Evolutionary conservation across 2,329 filamentous ascomycete genomes (phyloP).

Genomic region (Aspergillus eucalypticola): DNA sequence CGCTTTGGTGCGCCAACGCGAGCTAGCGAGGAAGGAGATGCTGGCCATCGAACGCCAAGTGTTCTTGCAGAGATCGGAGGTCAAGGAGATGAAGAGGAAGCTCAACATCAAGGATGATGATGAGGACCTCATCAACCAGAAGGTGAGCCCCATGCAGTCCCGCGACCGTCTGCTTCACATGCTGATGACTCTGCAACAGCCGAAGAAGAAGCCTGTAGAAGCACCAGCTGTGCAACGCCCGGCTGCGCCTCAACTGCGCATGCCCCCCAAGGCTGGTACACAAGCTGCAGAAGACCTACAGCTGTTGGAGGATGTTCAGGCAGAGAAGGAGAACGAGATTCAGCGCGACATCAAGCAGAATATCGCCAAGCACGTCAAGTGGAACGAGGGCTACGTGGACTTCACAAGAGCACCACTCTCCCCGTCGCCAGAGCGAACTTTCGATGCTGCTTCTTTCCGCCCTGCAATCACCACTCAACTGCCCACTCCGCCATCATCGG

Average conservation of each 20-base stretch:
- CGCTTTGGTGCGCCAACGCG: conserved; percentile 74
- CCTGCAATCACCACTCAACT: conserved; percentile 68
- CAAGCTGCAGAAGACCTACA: conserved; percentile 79
- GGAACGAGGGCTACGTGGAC: conserved; percentile 89
- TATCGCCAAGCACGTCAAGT: conserved; percentile 82
- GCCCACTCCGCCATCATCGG: conserved; percentile 52
- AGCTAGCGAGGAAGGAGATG: conserved; percentile 75
- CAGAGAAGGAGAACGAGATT: conserved; percentile 80
- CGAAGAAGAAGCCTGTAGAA: conserved; percentile 69
- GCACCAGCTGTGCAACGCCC: conserved; percentile 62
- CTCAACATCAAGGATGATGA: conserved; percentile 90
- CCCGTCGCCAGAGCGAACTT: conserved; percentile 67
- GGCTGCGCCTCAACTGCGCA: conserved; percentile 65
- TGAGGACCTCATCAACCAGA: conserved; percentile 91
- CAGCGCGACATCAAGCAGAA: conserved; percentile 81
- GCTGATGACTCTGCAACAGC: conserved; percentile 51
- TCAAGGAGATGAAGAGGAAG: conserved; percentile 86
- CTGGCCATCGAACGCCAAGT: conserved; percentile 73
- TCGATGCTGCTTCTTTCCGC: conserved; percentile 67
- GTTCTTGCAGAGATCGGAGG: conserved; percentile 76
- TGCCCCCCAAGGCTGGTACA: conserved; percentile 69
- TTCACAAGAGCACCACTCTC: conserved; percentile 82
- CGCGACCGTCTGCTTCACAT: conserved; percentile 30
- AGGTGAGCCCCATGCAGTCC: conserved; percentile 58
- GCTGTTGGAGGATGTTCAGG: conserved; percentile 71